Percentiles rank a stretch among this genome's conserved stretches.
These are phyloP conservation scores for Stropharia rugosoannulata DNA, from an alignment of 768 basidiomycete species.

Conservation along the genomic window DNA sequence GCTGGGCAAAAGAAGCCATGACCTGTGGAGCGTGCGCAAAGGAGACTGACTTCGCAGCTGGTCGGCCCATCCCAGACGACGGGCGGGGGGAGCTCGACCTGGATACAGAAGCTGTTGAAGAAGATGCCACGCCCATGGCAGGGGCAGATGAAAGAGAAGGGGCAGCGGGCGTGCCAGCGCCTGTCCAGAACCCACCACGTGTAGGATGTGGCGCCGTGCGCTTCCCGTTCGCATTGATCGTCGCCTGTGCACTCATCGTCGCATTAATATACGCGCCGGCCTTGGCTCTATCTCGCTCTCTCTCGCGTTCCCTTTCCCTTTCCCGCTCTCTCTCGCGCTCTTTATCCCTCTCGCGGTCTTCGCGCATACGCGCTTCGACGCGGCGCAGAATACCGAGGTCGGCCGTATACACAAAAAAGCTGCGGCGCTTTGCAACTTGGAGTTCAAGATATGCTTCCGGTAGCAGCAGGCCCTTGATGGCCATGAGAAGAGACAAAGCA, in stretches of 20 bases:
- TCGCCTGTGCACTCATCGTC: slow-evolving; percentile 9
- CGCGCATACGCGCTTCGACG: slow-evolving; percentile 55
- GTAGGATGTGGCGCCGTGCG: slow-evolving; percentile 21
- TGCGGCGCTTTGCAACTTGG: slow-evolving; percentile 75
- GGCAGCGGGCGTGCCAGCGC: not conserved
- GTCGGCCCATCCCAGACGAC: slow-evolving; percentile 30
- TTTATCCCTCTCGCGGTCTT: slow-evolving; percentile 39
- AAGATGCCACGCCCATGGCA: not conserved
- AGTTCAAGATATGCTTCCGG: slow-evolving; percentile 93
- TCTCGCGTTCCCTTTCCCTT: slow-evolving; percentile 28
- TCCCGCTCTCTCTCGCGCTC: slow-evolving; percentile 32
- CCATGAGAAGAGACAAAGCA: slow-evolving; percentile 87
- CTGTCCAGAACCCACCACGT: slow-evolving; percentile 17
- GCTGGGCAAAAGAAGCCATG: slow-evolving; percentile 7
- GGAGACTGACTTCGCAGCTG: slow-evolving; percentile 50
- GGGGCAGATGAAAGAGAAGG: slow-evolving; percentile 11
- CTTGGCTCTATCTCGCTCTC: slow-evolving; percentile 27
- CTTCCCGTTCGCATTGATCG: slow-evolving; percentile 33
- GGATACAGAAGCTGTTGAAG: not conserved
- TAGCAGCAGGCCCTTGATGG: slow-evolving; percentile 57
- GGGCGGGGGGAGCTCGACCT: slow-evolving; percentile 7
- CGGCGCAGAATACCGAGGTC: slow-evolving; percentile 74
- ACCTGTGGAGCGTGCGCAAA: slow-evolving; percentile 33
- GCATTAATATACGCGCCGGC: slow-evolving; percentile 23
- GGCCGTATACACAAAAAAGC: slow-evolving; percentile 88